phyloP scores from a whole-genome alignment of 2,329 filamentous ascomycete genomes.

The Clathrospora elynae region DNA sequence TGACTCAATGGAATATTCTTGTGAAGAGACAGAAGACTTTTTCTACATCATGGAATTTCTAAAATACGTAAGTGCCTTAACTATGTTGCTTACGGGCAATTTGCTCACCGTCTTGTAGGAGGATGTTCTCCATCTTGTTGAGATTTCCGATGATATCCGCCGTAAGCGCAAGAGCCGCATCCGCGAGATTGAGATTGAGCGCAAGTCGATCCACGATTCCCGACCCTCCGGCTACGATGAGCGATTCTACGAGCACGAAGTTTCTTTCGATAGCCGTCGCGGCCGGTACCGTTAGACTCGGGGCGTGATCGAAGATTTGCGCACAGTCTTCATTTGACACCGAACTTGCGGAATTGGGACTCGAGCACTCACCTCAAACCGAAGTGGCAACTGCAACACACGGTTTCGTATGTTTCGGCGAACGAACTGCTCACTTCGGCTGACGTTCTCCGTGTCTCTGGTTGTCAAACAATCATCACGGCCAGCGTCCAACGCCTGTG shows the following conservation, averaged over 20 bases:
- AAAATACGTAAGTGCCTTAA: conserved; percentile 70
- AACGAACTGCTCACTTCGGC: conserved; percentile 16
- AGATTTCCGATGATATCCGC: conserved; percentile 82
- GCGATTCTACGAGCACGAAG: conserved; percentile 69
- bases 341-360: conserved; percentile 10
- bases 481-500: conserved; percentile 11
- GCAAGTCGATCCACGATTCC: conserved; percentile 57
- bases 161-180: conserved; percentile 64
- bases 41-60: conserved; percentile 95
- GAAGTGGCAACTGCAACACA: conserved; percentile 16
- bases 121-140: conserved; percentile 82
- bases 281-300: conserved; percentile 45
- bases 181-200: conserved; percentile 66
- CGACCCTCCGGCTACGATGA: conserved; percentile 62
- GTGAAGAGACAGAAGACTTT: conserved; percentile 85
- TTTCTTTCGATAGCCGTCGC: conserved; percentile 63
- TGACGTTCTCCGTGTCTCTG: conserved; percentile 13
- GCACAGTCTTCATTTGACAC: conserved; percentile 8
- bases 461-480: not conserved
- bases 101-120: conserved; percentile 61
- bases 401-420: conserved; percentile 21
- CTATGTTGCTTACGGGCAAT: not conserved
- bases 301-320: conserved; percentile 2
- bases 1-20: conserved; percentile 81
- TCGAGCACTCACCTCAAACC: conserved; percentile 15